Conservation (phyloP, 805 yeast species). For the Sporopachydermia lactativora region DNA sequence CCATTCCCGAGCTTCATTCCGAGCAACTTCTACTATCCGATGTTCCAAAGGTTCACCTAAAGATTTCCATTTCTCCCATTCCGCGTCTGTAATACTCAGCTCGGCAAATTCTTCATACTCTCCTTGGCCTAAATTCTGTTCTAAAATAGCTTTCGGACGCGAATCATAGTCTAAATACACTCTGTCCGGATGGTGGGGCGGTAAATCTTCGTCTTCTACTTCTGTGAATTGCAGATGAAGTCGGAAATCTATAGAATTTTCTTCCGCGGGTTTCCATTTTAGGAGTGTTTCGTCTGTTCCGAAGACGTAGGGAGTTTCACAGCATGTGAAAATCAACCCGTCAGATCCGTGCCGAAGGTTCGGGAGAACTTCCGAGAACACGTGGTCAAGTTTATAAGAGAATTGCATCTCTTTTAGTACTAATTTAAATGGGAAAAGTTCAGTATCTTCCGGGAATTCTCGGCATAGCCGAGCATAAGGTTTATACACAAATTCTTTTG, state of each 20-base stretch:
- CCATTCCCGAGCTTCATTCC: constrained; percentile 62
- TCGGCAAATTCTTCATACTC: constrained; percentile 55
- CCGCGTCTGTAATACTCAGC: constrained; percentile 46
- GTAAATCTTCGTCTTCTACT: constrained; percentile 15
- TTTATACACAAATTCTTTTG: constrained; percentile 63
- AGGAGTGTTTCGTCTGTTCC: constrained; percentile 81
- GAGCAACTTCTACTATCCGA: constrained; percentile 74
- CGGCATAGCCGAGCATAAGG: constrained; percentile 68
- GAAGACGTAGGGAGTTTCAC: constrained; percentile 70
- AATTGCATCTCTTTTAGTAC: constrained; percentile 81
- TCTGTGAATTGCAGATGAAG: constrained; percentile 50
- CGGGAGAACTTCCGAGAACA: constrained; percentile 52
- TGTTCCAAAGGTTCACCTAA: constrained; percentile 77
- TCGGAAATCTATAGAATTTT: constrained; percentile 84
- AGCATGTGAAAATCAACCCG: constrained; percentile 87
- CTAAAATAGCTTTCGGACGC: constrained; percentile 54
- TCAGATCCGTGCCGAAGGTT: constrained; percentile 79
- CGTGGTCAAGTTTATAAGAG: constrained; percentile 63
- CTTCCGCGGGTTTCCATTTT: constrained; percentile 97
- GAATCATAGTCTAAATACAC: constrained; percentile 72
- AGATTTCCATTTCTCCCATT: constrained; percentile 66
- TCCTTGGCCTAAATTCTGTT: constrained; percentile 64
- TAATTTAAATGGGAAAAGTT: constrained; percentile 71
- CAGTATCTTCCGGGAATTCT: constrained; percentile 58
- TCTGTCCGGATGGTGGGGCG: constrained; percentile 49